These are phyloP conservation scores for Fusarium gaditjirri DNA, from an alignment of 2,329 filamentous ascomycete genomes.

Conservation along the genomic window DNA sequence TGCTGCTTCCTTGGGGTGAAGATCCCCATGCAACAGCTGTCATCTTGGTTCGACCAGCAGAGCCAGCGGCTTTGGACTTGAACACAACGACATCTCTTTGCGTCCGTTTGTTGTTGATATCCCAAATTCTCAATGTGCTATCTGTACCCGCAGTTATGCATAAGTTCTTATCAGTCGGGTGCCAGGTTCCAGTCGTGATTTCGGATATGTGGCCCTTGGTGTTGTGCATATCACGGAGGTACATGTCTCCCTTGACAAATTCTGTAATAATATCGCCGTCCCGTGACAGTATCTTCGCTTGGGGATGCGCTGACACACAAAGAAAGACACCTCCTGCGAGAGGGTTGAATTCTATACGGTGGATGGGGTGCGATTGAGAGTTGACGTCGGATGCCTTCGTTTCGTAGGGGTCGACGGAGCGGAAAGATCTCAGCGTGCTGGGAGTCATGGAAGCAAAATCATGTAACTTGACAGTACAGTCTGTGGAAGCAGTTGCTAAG, in stretches of 20 bases:
- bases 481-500: constrained; percentile 88
- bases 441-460: constrained; percentile 97
- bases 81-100: constrained; percentile 96
- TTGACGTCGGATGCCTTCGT: constrained; percentile 74
- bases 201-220: constrained; percentile 97
- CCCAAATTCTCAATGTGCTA: constrained; percentile 96
- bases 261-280: constrained; percentile 88
- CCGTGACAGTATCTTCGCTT: constrained; percentile 88
- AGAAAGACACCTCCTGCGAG: constrained; percentile 82
- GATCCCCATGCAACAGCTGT: constrained; percentile 90
- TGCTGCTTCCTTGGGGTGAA: constrained; percentile 79
- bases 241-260: constrained; percentile 98
- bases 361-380: constrained; percentile 86
- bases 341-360: constrained; percentile 88
- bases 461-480: constrained; percentile 91
- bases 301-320: constrained; percentile 87
- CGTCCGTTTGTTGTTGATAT: constrained; percentile 87
- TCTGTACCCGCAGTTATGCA: constrained; percentile 94
- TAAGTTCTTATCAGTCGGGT: constrained; percentile 83
- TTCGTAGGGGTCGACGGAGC: constrained; percentile 86
- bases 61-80: constrained; percentile 89
- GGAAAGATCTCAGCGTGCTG: constrained; percentile 93
- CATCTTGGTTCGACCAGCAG: constrained; percentile 91
- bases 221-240: constrained; percentile 95
- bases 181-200: constrained; percentile 89